A percentile compares a stretch with the other conserved stretches of the same genome.
Evolutionary conservation across 73 alveolate species (phyloP).

Genomic region (Blepharisma japonicum): DNA sequence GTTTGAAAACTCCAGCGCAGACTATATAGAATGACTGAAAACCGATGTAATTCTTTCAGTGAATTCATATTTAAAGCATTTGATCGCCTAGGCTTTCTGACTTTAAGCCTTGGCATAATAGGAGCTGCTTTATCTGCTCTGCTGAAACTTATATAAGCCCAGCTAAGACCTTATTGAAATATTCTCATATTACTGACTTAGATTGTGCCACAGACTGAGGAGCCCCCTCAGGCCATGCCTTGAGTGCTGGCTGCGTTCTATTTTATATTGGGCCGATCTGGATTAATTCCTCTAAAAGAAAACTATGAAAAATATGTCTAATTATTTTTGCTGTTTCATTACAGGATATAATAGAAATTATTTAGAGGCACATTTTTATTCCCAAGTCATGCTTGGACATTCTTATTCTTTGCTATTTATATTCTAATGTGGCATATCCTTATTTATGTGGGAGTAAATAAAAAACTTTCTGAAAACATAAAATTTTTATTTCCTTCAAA

Average conservation of each 20-base stretch:
- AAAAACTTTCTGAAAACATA: too few relatives aligned
- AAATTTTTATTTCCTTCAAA: too few relatives aligned
- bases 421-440: too few relatives aligned
- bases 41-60: background rate
- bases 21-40: background rate
- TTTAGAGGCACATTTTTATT: conserved; percentile 18
- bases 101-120: too few relatives aligned
- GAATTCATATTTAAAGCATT: background rate
- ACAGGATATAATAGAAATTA: conserved; percentile 13
- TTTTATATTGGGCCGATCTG: too few relatives aligned
- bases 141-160: too few relatives aligned
- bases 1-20: conserved; percentile 2
- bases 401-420: background rate
- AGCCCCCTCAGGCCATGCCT: conserved; percentile 27
- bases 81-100: too few relatives aligned
- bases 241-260: background rate
- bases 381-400: conserved; percentile 1
- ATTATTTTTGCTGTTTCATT: background rate
- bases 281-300: too few relatives aligned
- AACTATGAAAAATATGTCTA: too few relatives aligned
- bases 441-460: too few relatives aligned
- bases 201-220: conserved; percentile 2
- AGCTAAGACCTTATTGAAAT: conserved; percentile 7
- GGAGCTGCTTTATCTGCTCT: too few relatives aligned
- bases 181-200: background rate